These are phyloP conservation scores for Cercis canadensis DNA, from an alignment of 306 rosid species.

Conservation along the genomic window DNA sequence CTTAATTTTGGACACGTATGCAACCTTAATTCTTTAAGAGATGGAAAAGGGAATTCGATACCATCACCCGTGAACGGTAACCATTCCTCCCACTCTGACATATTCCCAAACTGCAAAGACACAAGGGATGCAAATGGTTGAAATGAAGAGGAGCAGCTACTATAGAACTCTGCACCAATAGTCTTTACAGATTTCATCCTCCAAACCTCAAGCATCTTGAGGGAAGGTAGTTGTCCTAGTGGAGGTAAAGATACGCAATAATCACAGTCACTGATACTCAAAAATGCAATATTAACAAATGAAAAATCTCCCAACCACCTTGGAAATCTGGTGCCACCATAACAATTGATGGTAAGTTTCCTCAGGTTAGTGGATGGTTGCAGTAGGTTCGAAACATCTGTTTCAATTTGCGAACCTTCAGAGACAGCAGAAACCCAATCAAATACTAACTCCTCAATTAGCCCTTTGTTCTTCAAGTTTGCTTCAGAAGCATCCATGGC, in stretches of 20 bases:
- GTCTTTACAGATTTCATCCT: background rate
- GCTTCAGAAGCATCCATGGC: background rate
- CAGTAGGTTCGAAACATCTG: background rate
- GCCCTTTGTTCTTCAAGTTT: background rate
- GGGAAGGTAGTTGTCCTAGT: background rate
- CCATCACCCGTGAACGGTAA: background rate
- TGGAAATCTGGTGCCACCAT: background rate
- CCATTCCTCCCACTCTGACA: conserved; percentile 11
- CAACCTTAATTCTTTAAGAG: background rate
- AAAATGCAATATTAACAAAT: background rate
- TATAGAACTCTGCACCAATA: background rate
- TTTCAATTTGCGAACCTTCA: background rate
- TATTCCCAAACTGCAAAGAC: background rate
- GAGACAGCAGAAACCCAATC: background rate
- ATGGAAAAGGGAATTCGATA: conserved; percentile 1
- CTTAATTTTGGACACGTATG: background rate
- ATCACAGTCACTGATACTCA: background rate
- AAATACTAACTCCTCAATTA: background rate
- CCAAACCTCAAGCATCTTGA: background rate
- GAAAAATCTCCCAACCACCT: background rate
- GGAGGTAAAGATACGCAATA: background rate
- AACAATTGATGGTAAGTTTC: background rate
- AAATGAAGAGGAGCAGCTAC: background rate
- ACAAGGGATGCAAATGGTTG: conserved; percentile 3
- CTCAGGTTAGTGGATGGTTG: background rate